phyloP scores from a whole-genome alignment of 306 rosid genomes.

The Phaseolus lunatus region DNA sequence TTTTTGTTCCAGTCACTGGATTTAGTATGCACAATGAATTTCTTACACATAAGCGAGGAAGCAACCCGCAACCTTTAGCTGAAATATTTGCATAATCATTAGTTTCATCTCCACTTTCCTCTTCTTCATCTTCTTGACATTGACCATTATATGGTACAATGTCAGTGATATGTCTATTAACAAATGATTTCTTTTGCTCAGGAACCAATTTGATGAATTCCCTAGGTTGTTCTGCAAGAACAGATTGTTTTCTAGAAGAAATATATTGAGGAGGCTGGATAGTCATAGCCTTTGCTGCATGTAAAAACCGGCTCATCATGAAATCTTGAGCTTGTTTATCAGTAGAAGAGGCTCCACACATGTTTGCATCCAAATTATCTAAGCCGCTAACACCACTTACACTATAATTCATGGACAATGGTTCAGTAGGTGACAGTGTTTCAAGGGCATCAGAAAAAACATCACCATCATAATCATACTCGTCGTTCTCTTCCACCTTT shows the following conservation, averaged over 20 bases:
- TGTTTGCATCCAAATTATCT: conserved; percentile 57
- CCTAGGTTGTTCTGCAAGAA: conserved; percentile 57
- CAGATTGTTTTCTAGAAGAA: conserved; percentile 51
- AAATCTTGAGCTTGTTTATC: conserved; percentile 80
- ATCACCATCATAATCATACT: conserved; percentile 52
- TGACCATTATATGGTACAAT: conserved; percentile 55
- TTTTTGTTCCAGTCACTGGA: conserved; percentile 66
- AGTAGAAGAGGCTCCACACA: conserved; percentile 53
- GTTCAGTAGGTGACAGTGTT: conserved; percentile 63
- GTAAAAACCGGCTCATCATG: conserved; percentile 92
- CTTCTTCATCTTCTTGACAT: conserved; percentile 56
- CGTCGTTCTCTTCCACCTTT: conserved; percentile 44
- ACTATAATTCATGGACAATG: conserved; percentile 75
- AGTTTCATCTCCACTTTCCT: conserved; percentile 69
- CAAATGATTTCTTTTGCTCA: conserved; percentile 53
- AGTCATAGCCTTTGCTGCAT: conserved; percentile 94
- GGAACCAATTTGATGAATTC: conserved; percentile 53
- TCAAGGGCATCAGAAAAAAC: conserved; percentile 80
- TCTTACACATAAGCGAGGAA: conserved; percentile 62
- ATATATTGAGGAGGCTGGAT: conserved; percentile 63
- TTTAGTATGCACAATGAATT: conserved; percentile 68
- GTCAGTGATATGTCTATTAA: conserved; percentile 50
- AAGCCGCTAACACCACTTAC: conserved; percentile 69
- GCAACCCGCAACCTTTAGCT: conserved; percentile 81
- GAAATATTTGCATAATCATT: conserved; percentile 54